Evolutionary conservation across 2,329 filamentous ascomycete genomes (phyloP).

Genomic region (Penicillium freii): DNA sequence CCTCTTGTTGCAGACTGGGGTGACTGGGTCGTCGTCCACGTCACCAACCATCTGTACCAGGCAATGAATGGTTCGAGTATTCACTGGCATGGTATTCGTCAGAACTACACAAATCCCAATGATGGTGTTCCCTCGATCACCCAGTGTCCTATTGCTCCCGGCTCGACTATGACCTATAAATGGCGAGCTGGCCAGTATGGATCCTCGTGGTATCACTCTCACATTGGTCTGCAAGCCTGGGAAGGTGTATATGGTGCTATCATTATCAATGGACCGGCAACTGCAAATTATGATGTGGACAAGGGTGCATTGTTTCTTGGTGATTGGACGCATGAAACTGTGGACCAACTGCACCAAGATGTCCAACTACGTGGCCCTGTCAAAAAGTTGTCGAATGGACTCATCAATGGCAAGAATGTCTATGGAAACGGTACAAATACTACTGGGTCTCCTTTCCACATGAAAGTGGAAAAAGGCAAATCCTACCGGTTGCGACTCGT

Average conservation of each 20-base stretch:
- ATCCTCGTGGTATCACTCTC: slow-evolving; percentile 35
- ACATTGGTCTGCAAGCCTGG: slow-evolving; percentile 39
- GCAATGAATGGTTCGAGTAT: slow-evolving; percentile 27
- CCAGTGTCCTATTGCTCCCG: slow-evolving; percentile 42
- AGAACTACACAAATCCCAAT: slow-evolving; percentile 30
- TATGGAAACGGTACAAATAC: slow-evolving; percentile 24
- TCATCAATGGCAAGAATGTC: slow-evolving; percentile 46
- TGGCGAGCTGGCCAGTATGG: slow-evolving; percentile 41
- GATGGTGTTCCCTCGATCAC: slow-evolving; percentile 37
- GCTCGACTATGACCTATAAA: slow-evolving; percentile 36
- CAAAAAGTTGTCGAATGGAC: slow-evolving; percentile 29
- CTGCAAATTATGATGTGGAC: slow-evolving; percentile 40
- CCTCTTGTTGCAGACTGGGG: slow-evolving; percentile 64
- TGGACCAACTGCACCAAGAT: slow-evolving; percentile 24
- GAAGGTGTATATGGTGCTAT: slow-evolving; percentile 62
- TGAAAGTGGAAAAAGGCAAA: slow-evolving; percentile 8
- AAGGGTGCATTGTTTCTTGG: slow-evolving; percentile 35
- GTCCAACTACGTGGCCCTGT: slow-evolving; percentile 20
- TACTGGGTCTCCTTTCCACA: slow-evolving; percentile 45
- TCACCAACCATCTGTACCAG: slow-evolving; percentile 50
- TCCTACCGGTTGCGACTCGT: slow-evolving; percentile 30
- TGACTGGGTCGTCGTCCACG: slow-evolving; percentile 54
- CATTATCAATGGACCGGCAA: slow-evolving; percentile 46
- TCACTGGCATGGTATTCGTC: slow-evolving; percentile 39
- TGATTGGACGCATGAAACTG: slow-evolving; percentile 33